Evolutionary conservation across 139 green algal species (phyloP).

Genomic region (Eudorina sp.): DNA sequence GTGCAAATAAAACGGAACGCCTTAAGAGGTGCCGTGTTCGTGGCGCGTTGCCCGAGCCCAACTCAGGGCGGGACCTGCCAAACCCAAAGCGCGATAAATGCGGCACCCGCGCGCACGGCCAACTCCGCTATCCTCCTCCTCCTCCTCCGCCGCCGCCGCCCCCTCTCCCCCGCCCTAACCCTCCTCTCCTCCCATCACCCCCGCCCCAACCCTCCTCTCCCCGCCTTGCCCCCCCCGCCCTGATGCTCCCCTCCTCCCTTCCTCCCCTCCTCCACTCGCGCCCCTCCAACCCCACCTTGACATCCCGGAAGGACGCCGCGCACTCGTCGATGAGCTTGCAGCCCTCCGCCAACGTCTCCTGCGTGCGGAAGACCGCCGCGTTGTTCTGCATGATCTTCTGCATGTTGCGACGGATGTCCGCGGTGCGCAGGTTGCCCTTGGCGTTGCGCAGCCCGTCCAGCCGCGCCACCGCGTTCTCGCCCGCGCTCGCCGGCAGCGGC

Average conservation of each 20-base stretch:
- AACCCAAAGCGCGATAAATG: too few relatives aligned
- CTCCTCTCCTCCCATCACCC: too few relatives aligned
- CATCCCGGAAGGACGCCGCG: conserved; percentile 79
- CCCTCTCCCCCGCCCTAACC: too few relatives aligned
- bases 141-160: too few relatives aligned
- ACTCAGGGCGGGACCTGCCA: too few relatives aligned
- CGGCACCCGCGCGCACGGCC: too few relatives aligned
- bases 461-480: conserved; percentile 82
- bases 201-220: too few relatives aligned
- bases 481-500: conserved; percentile 81
- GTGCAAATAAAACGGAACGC: too few relatives aligned
- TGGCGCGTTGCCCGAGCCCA: too few relatives aligned
- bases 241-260: neutral
- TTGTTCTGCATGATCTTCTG: conserved; percentile 95
- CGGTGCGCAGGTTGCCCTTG: conserved; percentile 83
- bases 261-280: conserved; percentile 33
- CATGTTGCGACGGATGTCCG: conserved; percentile 85
- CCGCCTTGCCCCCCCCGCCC: too few relatives aligned
- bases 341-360: conserved; percentile 91
- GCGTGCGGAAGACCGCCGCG: conserved; percentile 91
- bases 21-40: too few relatives aligned
- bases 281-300: conserved; percentile 73
- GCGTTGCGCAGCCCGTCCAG: conserved; percentile 92
- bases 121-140: too few relatives aligned
- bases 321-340: conserved; percentile 90